Percentiles rank a stretch among this genome's conserved stretches.
phyloP scores from a whole-genome alignment of 768 basidiomycete species.

The Suillus subluteus region DNA sequence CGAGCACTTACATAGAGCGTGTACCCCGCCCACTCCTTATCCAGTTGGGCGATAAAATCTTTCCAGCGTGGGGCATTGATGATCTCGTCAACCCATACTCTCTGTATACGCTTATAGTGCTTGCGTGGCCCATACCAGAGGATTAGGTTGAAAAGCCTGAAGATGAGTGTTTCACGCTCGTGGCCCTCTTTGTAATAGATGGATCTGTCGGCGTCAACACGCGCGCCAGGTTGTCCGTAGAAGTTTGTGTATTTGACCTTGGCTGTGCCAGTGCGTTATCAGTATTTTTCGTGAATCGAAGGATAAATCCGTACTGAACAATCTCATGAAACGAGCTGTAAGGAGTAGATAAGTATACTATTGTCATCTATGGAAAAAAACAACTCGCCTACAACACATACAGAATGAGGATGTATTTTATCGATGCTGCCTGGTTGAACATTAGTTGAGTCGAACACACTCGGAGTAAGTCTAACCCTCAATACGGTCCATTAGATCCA shows the following conservation, averaged over 20 bases:
- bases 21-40: constrained; percentile 51
- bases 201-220: constrained; percentile 34
- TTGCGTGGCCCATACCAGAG: constrained; percentile 51
- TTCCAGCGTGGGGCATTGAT: constrained; percentile 44
- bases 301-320: constrained; percentile 12
- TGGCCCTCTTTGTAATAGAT: constrained; percentile 19
- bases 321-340: constrained; percentile 18
- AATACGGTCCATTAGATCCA: constrained; percentile 16
- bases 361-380: background rate
- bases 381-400: constrained; percentile 17
- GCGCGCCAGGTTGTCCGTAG: constrained; percentile 41
- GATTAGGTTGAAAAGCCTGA: constrained; percentile 39
- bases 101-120: constrained; percentile 43
- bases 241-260: constrained; percentile 38
- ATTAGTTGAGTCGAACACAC: background rate
- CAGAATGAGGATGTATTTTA: constrained; percentile 13
- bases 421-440: constrained; percentile 4
- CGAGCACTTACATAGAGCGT: constrained; percentile 43
- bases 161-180: constrained; percentile 35
- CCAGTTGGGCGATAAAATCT: constrained; percentile 44
- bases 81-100: constrained; percentile 48
- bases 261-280: constrained; percentile 17
- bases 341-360: background rate
- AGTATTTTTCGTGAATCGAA: constrained; percentile 13
- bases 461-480: constrained; percentile 4